Conservation (phyloP, 2,329 filamentous ascomycete genomes). For the Trichoderma aggressivum region DNA sequence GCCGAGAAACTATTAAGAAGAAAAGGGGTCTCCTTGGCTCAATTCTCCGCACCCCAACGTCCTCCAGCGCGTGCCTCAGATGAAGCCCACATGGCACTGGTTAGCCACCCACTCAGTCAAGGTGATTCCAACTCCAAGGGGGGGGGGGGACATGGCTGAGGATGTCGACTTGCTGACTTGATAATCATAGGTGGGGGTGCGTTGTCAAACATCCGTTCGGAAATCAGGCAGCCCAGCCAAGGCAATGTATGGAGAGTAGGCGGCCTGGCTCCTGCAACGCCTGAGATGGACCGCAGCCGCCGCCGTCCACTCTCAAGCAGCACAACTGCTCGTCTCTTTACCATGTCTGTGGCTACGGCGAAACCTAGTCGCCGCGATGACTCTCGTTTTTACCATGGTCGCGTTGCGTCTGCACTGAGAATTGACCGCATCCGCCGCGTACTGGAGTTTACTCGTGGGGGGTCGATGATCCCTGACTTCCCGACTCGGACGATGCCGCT, state of each 20-base stretch:
- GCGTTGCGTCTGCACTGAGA: conserved; percentile 77
- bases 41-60: conserved; percentile 37
- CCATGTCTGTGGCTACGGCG: conserved; percentile 45
- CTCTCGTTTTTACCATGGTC: conserved; percentile 64
- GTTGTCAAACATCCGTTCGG: conserved; percentile 25
- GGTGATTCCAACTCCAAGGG: not conserved
- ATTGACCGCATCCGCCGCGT: conserved; percentile 68
- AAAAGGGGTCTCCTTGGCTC: conserved; percentile 39
- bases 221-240: conserved; percentile 54
- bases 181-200: conserved; percentile 26
- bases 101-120: not conserved
- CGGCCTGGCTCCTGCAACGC: conserved; percentile 56
- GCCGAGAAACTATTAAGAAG: conserved; percentile 46
- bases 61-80: not conserved
- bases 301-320: conserved; percentile 65
- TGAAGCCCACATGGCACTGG: not conserved
- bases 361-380: conserved; percentile 54
- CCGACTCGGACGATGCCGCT: not conserved
- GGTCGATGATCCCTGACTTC: conserved; percentile 14
- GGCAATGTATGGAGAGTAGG: conserved; percentile 76
- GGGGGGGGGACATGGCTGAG: not conserved
- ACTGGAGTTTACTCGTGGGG: conserved; percentile 49
- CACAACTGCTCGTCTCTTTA: conserved; percentile 66
- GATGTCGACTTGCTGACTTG: not conserved
- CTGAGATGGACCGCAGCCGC: conserved; percentile 59